Base-by-base conservation (phyloP, 768 basidiomycete genomes). In the Tricholoma matsutake region DNA sequence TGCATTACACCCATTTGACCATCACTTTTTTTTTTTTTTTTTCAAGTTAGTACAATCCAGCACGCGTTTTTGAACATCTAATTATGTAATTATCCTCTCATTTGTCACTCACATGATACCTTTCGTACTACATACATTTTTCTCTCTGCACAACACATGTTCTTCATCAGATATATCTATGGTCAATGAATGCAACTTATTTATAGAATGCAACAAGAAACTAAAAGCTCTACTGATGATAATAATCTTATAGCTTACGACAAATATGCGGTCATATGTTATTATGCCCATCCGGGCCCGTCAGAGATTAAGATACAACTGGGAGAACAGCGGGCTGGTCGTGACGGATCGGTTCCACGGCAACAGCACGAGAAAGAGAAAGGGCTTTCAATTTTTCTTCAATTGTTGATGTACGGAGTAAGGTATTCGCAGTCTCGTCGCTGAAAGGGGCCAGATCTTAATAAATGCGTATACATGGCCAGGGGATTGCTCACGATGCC, bases 41-140 rank as follows among this genome's bases (percentile, higher is more conserved):
- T 37, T 3, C 35, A 11, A 37, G 35, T n/a, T 39, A 56, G 51
- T 18, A 62, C 65, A n/a, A 65, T 64, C 64, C 63, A 60, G 58
- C 59, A 64, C 10, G 18, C 43, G 16, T 13, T 58, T 62, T 59
- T 57, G 57, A 62, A 63, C 62, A 64, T 65, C 58, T 25, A 25
- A 25, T 25, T 25, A 25, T 25, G n/a, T 68, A 68, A 69, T 68
- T 45, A 60, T 62, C 58, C 54, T 43, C 47, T 60, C 68, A 66
- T 57, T 39, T 25, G 22, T 25, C 22, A 25, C 68, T 66, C 64
- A 35, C 66, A 68, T 59, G 63, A 64, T 65, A 63, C 65, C 61
- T 62, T 57, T 37, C 52, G 28, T 37, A 37, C 51, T 57, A 47
- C 35, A 47, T 32, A 32, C 32, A n/a, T 63, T 54, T 54, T 32